Percentiles rank a stretch among this genome's conserved stretches.
phyloP scores from a whole-genome alignment of 1,284 basidiomycete species.

The Ganoderma multipileum region DNA sequence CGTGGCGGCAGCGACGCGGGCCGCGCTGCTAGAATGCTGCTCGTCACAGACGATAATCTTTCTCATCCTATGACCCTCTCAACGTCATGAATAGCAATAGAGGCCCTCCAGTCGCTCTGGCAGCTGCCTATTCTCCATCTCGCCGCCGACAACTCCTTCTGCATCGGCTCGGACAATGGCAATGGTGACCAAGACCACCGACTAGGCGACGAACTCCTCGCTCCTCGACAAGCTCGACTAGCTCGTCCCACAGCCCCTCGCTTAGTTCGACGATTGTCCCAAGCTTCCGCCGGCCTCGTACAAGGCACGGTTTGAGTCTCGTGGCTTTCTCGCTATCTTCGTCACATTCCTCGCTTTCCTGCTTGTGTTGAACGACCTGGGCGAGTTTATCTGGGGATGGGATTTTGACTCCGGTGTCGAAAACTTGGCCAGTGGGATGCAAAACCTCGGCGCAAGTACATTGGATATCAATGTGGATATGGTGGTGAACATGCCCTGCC shows the following conservation, averaged over 20 bases:
- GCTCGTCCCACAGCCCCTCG: constrained; percentile 58
- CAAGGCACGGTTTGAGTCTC: constrained; percentile 83
- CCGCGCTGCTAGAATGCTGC: too few relatives aligned
- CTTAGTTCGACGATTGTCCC: constrained; percentile 84
- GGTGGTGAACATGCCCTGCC: constrained; percentile 91
- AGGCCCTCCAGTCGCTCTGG: constrained; percentile 27
- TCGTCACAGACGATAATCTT: too few relatives aligned
- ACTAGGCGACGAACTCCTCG: constrained; percentile 39
- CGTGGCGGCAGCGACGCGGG: too few relatives aligned
- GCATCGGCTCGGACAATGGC: constrained; percentile 25
- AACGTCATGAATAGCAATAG: too few relatives aligned
- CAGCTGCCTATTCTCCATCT: constrained; percentile 20
- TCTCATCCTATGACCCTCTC: too few relatives aligned
- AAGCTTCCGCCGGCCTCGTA: constrained; percentile 92
- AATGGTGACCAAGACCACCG: constrained; percentile 27
- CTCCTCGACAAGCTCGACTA: constrained; percentile 64
- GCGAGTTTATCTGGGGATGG: constrained; percentile 93
- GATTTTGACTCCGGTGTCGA: constrained; percentile 89
- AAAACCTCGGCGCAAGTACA: constrained; percentile 63
- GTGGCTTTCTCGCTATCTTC: constrained; percentile 89
- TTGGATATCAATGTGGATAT: constrained; percentile 91
- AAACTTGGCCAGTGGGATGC: constrained; percentile 63
- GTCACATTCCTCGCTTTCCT: constrained; percentile 76
- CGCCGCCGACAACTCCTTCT: constrained; percentile 17
- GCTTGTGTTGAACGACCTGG: constrained; percentile 86